Base-by-base conservation (phyloP, 768 basidiomycete genomes). In the Lactarius indigo region DNA sequence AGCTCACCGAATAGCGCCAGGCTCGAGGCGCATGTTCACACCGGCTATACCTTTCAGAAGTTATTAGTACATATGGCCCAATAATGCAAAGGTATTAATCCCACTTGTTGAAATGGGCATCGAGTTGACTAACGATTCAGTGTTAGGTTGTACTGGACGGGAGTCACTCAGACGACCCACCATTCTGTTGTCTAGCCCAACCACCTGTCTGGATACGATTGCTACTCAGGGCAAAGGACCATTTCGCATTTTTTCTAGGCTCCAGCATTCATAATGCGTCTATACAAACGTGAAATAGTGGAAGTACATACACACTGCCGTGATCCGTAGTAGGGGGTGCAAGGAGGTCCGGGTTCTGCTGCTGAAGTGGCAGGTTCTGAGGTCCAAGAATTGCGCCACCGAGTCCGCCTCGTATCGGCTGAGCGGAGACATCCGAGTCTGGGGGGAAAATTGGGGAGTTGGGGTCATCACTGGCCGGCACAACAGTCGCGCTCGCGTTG, bases 321-420 rank as follows among this genome's bases (percentile, higher is more conserved):
- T 77, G 71, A 71, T 90, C 89, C 0, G 89, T 88, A 7, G 80
- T 81, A 4, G 89, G 89, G 54, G 87, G 85, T 12, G 85, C 84
- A 0, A 89, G 69, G 5, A 78, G 61, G 59, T 89, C 84, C 10
- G 86, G 78, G 60, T 88, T 87, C 73, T 89, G 78, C 31, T 81
- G 60, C 59, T 85, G 80, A n/a, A 88, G 42, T 3, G 82, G 81
- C 5, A 81, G 65, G 70, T 90, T 87, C 62, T 86, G 77, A 0
- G 85, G 87, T 1, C 85, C 88, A 2, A 89, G 71, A 61, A 89
- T 78, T 5, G 63, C 65, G 0, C 78, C 77, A 0, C 87, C 86
- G 3, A 83, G 75, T 0, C 70, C 37, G 1, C 75, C 81, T 18
- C 85, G 82, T 44, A 83, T 72, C 12, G 85, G 81, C 68, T 83